Percentiles rank a stretch among this genome's conserved stretches.
Conservation (phyloP, 345 rosid species). For the Alliaria petiolata region DNA sequence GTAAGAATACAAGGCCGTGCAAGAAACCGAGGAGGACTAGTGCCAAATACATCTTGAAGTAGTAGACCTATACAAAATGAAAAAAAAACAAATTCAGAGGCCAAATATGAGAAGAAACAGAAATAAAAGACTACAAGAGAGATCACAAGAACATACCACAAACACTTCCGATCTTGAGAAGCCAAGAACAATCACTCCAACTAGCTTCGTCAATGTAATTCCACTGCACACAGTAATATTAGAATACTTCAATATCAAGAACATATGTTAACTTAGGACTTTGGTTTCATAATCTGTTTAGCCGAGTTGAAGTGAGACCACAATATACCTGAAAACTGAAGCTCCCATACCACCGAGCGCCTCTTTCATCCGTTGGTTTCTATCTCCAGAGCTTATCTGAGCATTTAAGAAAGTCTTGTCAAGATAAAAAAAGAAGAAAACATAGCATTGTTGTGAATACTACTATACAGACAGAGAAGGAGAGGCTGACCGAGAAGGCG, state of each 20-base stretch:
- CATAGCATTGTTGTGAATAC: neutral
- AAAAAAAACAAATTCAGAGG: neutral
- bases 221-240: slow-evolving; percentile 50
- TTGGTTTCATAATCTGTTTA: neutral
- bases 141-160: slow-evolving; percentile 52
- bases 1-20: slow-evolving; percentile 90
- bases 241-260: neutral
- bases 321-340: slow-evolving; percentile 96
- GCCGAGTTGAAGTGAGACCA: neutral
- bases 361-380: slow-evolving; percentile 76
- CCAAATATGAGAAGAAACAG: neutral
- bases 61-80: slow-evolving; percentile 64
- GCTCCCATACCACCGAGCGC: slow-evolving; percentile 94
- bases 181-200: slow-evolving; percentile 90
- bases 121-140: neutral
- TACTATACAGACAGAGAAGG: neutral
- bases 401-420: neutral
- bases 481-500: slow-evolving; percentile 71
- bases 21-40: slow-evolving; percentile 92
- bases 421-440: neutral
- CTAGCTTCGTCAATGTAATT: slow-evolving; percentile 89
- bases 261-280: neutral
- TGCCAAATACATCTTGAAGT: slow-evolving; percentile 96
- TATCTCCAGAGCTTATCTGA: slow-evolving; percentile 75
- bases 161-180: slow-evolving; percentile 95